Evolutionary conservation across 2,329 filamentous ascomycete genomes (phyloP), one percentile per base, ranked within the genome.

Genomic region (Delphinella strobiligena): DNA sequence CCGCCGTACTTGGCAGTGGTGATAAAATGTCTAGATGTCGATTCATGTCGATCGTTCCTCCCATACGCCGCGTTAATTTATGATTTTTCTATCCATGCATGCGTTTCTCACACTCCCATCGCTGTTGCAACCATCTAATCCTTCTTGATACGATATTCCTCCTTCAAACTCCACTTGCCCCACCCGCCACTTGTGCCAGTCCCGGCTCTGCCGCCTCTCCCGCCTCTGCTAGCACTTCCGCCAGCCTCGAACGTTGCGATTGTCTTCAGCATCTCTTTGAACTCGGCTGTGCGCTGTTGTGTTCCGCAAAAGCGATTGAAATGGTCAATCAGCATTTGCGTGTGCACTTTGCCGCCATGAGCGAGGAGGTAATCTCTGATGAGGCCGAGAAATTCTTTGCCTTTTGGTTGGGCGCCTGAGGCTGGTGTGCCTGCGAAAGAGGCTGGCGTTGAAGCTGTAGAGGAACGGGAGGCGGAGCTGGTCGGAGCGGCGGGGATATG

Each of bases 271-370:
- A 86, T 86, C 51, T 74, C 70, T 61, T 87, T 89, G 57, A 96
- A 96, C 56, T 87, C 81, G 14, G 76, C 74, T 37, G 79, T 80
- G 45, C 83, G 74, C 45, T 75, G 72, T n/a, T 39, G 39, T 32
- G 76, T 82, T 16, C 72, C 74, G 54, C 86, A 93, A 52, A 78
- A 82, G 11, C 75, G 75, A 59, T 88, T 85, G 60, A 95, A 96
- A 53, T 94, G 86, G 52, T 93, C 83, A 17, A 94, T 82, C 33
- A 95, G 62, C 68, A 86, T 80, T 63, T 93, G 86, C 31, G 82
- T 88, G 4, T 84, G 78, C 4, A 83, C 84, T 24, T 75, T 72
- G 3, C 87, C 87, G 8, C 83, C 82, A 41, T 93, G 86, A 17
- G 75, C 70, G 33, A 72, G 69, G 47, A 96, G 78, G 50, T 87